Evolutionary conservation across 2,329 filamentous ascomycete genomes (phyloP).

Genomic region (Arthrobotrys entomopaga): DNA sequence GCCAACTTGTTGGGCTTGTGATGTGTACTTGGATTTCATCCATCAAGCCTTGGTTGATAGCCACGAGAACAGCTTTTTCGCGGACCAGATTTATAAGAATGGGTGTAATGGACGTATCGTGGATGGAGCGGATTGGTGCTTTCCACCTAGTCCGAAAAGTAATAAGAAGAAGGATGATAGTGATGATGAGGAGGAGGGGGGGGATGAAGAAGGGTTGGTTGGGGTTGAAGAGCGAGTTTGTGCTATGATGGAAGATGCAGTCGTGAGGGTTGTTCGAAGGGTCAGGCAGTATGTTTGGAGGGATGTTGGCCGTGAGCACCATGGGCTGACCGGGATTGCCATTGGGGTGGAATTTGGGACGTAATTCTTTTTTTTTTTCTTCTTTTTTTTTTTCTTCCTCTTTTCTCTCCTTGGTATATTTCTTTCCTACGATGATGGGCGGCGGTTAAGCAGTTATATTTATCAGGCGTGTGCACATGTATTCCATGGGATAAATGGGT

Average conservation of each 20-base stretch:
- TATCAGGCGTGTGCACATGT: no score
- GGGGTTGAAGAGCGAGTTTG: conserved; percentile 9
- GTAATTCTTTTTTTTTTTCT: neutral
- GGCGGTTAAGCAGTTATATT: no score
- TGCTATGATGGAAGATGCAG: conserved; percentile 1
- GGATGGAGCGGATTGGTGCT: conserved; percentile 7
- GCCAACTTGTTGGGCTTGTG: conserved; percentile 28
- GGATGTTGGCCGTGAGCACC: neutral
- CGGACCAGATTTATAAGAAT: conserved; percentile 9
- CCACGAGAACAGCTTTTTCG: conserved; percentile 1
- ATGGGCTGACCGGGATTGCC: no score
- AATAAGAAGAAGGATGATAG: neutral
- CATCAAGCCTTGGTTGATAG: neutral
- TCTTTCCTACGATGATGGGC: no score
- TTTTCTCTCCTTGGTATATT: no score
- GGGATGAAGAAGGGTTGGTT: neutral
- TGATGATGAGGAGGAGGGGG: neutral
- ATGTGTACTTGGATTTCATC: neutral
- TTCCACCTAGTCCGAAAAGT: neutral
- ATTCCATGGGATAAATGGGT: no score
- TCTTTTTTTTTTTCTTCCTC: no score
- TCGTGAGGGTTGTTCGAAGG: conserved; percentile 13
- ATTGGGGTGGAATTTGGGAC: neutral
- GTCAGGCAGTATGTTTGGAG: conserved; percentile 6
- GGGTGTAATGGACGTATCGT: conserved; percentile 24